Conservation (phyloP, 192 early-diverging fungal genomes). For the Backusella sp. region DNA sequence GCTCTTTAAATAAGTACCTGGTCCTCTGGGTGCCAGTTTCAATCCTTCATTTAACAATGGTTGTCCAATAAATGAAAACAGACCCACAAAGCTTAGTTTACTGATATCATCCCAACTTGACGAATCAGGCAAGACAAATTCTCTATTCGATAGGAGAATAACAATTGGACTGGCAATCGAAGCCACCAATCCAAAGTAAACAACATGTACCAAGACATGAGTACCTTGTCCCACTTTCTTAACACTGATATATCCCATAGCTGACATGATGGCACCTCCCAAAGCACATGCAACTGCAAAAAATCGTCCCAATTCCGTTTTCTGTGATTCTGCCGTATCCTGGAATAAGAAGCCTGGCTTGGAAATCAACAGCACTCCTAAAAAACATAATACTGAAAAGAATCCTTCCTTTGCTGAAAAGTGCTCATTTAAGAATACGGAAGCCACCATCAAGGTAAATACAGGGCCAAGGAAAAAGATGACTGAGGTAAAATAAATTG, state of each 20-base stretch:
- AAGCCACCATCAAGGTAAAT: conserved; percentile 68
- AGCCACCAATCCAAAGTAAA: conserved; percentile 71
- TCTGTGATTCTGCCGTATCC: not conserved
- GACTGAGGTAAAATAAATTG: conserved; percentile 22
- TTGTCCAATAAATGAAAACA: conserved; percentile 68
- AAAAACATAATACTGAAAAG: conserved; percentile 53
- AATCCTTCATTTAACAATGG: conserved; percentile 69
- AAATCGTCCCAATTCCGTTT: conserved; percentile 4
- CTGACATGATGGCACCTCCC: conserved; percentile 55
- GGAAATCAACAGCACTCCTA: conserved; percentile 62
- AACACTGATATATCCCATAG: conserved; percentile 67
- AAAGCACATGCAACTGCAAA: conserved; percentile 51
- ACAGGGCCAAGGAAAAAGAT: conserved; percentile 76
- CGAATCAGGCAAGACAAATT: conserved; percentile 29
- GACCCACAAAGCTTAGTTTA: conserved; percentile 40
- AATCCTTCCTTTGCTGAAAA: conserved; percentile 57
- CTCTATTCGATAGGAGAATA: conserved; percentile 34
- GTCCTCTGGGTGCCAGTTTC: conserved; percentile 69
- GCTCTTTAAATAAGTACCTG: conserved; percentile 31
- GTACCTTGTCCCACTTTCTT: conserved; percentile 68
- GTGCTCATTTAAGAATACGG: conserved; percentile 57
- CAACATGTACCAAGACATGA: conserved; percentile 76
- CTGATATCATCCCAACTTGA: conserved; percentile 45
- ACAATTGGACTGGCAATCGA: conserved; percentile 45
- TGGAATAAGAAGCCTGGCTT: conserved; percentile 48